Evolutionary conservation across 805 yeast species (phyloP).

Genomic region (Candida ficus): DNA sequence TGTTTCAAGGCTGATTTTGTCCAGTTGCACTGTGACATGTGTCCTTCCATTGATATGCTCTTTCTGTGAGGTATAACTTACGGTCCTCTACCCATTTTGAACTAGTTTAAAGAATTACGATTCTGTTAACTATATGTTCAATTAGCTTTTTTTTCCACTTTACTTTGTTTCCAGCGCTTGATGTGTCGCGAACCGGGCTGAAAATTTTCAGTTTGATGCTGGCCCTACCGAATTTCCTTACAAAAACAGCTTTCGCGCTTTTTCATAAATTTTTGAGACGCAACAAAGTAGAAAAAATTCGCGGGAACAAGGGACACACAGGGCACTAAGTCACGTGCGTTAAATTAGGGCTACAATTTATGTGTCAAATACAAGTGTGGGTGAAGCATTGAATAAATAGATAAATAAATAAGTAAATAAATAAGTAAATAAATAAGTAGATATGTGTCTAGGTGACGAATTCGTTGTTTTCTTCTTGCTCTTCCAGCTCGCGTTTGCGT

Average conservation of each 20-base stretch:
- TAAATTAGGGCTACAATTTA: too few species aligned
- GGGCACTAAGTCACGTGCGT: too few species aligned
- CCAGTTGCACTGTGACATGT: background rate
- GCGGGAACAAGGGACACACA: too few species aligned
- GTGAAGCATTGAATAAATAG: too few species aligned
- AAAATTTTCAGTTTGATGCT: too few species aligned
- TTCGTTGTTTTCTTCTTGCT: background rate
- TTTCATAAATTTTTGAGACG: too few species aligned
- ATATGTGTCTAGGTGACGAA: too few species aligned
- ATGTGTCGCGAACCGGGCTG: slow-evolving; percentile 6
- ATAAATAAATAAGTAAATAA: slow-evolving; percentile 3
- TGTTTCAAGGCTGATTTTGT: too few species aligned
- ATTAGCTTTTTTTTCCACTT: slow-evolving; percentile 5
- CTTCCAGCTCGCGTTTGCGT: slow-evolving; percentile 10
- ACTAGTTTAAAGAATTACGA: slow-evolving; percentile 1
- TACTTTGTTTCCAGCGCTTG: background rate
- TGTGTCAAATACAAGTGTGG: too few species aligned
- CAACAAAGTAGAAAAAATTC: too few species aligned
- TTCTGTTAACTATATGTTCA: background rate
- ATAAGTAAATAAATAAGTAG: slow-evolving; percentile 1
- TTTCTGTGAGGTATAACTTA: slow-evolving; percentile 14
- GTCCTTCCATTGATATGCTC: background rate
- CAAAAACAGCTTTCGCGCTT: too few species aligned
- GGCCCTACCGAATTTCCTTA: too few species aligned
- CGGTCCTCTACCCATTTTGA: slow-evolving; percentile 30